A percentile compares a stretch with the other conserved stretches of the same genome.
Conservation (phyloP, 495 filamentous ascomycete genomes). For the Penicillium egyptiacum region DNA sequence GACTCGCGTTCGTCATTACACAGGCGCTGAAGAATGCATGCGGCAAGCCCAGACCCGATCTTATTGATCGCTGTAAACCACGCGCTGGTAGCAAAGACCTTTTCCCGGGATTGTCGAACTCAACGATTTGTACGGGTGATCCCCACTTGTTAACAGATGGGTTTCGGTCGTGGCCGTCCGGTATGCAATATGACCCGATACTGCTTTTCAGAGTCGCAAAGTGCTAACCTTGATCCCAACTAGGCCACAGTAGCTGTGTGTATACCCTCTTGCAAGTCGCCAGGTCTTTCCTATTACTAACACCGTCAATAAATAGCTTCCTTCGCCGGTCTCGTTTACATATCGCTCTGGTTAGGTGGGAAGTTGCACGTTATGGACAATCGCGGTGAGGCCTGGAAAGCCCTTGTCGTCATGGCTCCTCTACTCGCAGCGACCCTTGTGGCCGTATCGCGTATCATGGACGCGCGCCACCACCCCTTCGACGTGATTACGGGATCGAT, state of each 20-base stretch:
- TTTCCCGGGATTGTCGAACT: constrained; percentile 57
- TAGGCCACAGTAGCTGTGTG: constrained; percentile 57
- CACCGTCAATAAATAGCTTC: constrained; percentile 40
- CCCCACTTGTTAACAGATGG: constrained; percentile 71
- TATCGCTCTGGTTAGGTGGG: constrained; percentile 60
- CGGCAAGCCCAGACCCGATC: constrained; percentile 81
- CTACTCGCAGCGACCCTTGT: constrained; percentile 55
- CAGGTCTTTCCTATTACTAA: constrained; percentile 15
- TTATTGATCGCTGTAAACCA: constrained; percentile 69
- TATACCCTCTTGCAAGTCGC: background rate
- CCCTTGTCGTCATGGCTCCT: constrained; percentile 64
- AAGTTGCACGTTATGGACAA: constrained; percentile 62
- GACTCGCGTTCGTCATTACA: constrained; percentile 71
- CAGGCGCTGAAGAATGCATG: constrained; percentile 83
- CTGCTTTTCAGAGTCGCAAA: background rate
- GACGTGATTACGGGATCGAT: constrained; percentile 79
- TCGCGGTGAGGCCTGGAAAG: constrained; percentile 72
- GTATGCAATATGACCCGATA: constrained; percentile 29
- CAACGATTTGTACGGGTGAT: constrained; percentile 68
- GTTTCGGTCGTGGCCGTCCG: constrained; percentile 81
- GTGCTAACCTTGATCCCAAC: constrained; percentile 30
- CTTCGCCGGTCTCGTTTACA: constrained; percentile 79
- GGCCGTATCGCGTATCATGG: constrained; percentile 62
- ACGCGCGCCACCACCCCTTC: constrained; percentile 86
- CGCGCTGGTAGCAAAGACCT: constrained; percentile 36